phyloP scores from a whole-genome alignment of 2,329 filamentous ascomycete genomes.

The Dactylellina drechsleri region DNA sequence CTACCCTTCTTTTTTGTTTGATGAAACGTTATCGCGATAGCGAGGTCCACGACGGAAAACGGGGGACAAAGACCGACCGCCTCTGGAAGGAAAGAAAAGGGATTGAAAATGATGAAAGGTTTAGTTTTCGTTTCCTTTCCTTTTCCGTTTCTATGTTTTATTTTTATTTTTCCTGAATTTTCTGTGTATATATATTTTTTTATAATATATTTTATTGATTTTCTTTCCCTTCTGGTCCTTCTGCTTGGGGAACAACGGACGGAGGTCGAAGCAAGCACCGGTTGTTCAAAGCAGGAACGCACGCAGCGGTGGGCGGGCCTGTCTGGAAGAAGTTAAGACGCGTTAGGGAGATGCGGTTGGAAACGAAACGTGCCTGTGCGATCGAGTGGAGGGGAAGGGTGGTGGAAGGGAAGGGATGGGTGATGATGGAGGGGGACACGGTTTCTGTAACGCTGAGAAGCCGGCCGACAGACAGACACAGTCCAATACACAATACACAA shows the following conservation, averaged over 20 bases:
- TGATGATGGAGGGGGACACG: conserved; percentile 43
- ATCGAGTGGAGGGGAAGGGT: conserved; percentile 32
- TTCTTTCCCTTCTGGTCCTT: conserved; percentile 20
- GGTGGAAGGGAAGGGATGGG: conserved; percentile 27
- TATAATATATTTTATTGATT: neutral
- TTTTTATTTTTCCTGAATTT: conserved; percentile 13
- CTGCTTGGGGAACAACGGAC: neutral
- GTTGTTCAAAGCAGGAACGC: conserved; percentile 27
- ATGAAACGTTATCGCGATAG: conserved; percentile 54
- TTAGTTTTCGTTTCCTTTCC: neutral
- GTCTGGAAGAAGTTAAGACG: conserved; percentile 51
- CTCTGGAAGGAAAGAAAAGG: neutral
- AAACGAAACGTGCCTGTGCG: conserved; percentile 55
- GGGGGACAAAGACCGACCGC: conserved; percentile 4
- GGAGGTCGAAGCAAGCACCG: conserved; percentile 24
- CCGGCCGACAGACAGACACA: neutral
- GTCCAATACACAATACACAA: no score
- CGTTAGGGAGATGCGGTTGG: conserved; percentile 54
- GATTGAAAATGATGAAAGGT: conserved; percentile 20
- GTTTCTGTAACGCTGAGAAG: conserved; percentile 46
- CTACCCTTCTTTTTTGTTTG: conserved; percentile 34
- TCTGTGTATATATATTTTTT: neutral
- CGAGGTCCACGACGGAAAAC: conserved; percentile 33
- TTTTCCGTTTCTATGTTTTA: conserved; percentile 19
- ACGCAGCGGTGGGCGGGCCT: conserved; percentile 30